Evolutionary conservation across 208 protist species (phyloP).

Genomic region (Crithidia thermophila): DNA sequence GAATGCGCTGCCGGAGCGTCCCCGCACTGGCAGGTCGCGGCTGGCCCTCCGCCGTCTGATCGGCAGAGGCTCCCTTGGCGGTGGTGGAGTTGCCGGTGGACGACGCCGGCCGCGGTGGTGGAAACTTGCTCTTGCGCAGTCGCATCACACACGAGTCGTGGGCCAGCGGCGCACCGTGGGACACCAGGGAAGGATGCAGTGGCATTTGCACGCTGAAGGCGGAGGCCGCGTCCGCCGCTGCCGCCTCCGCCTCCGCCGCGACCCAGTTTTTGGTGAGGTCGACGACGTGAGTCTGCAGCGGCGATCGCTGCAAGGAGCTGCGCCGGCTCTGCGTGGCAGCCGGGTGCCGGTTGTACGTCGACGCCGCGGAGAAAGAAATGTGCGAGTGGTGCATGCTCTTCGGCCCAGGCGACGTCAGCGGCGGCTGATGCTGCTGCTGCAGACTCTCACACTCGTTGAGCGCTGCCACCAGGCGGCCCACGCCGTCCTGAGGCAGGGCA

Average conservation of each 20-base stretch:
- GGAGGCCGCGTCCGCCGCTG: not conserved
- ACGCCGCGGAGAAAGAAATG: not conserved
- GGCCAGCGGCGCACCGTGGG: not conserved
- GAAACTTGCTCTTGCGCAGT: constrained; percentile 24
- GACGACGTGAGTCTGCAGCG: not conserved
- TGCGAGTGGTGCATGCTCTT: not conserved
- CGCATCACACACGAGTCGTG: constrained; percentile 12
- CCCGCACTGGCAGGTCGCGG: not conserved
- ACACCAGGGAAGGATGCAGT: not conserved
- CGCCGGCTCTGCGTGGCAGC: not conserved
- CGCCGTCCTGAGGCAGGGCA: not conserved
- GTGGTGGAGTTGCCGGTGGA: not conserved
- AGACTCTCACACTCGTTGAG: constrained; percentile 10
- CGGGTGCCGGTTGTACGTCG: not conserved
- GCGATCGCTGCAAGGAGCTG: not conserved
- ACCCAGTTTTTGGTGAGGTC: constrained; percentile 20
- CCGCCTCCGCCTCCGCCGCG: not conserved
- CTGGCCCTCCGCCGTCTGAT: not conserved
- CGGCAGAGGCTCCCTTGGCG: too few relatives aligned
- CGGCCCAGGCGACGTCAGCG: not conserved
- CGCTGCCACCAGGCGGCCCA: constrained; percentile 13
- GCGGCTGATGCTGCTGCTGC: not conserved
- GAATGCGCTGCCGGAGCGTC: constrained; percentile 6
- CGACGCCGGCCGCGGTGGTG: not conserved
- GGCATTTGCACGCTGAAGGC: constrained; percentile 11